Conservation (phyloP, 306 rosid genomes). For the Vachellia pachyceras region DNA sequence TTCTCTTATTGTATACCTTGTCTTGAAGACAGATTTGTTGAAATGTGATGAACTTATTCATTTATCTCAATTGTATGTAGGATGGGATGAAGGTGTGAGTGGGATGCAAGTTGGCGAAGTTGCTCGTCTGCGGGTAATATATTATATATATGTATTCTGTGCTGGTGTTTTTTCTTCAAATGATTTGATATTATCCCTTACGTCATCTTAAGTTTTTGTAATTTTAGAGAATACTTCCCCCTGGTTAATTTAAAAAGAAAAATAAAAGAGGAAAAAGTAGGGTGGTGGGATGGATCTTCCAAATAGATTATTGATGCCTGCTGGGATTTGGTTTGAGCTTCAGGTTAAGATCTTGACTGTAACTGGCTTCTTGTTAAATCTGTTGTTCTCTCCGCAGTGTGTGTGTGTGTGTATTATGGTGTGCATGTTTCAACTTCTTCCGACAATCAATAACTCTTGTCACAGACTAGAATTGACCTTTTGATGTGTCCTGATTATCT, state of each 20-base stretch:
- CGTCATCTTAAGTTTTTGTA: too few species aligned
- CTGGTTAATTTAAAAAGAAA: background rate
- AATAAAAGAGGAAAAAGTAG: background rate
- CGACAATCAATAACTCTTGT: background rate
- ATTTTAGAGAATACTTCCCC: background rate
- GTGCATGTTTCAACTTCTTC: background rate
- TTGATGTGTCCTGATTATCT: background rate
- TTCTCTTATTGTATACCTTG: background rate
- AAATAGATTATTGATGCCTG: background rate
- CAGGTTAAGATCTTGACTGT: background rate
- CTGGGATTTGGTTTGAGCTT: constrained; percentile 7
- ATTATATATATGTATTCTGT: background rate
- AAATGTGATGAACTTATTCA: background rate
- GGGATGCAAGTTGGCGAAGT: constrained; percentile 94
- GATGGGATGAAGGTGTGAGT: constrained; percentile 98
- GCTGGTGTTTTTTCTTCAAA: too few species aligned
- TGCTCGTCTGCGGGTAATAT: constrained; percentile 95
- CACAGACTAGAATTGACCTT: background rate
- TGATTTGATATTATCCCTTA: too few species aligned
- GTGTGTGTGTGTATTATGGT: too few species aligned
- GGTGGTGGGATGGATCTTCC: background rate
- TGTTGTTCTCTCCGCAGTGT: background rate
- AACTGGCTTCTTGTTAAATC: background rate
- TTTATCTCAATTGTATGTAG: constrained; percentile 44
- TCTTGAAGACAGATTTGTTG: background rate